Evolutionary conservation across 192 early-diverging fungal genomes (phyloP), one percentile per base, ranked within the genome.

Genomic region (Endogone sp.): DNA sequence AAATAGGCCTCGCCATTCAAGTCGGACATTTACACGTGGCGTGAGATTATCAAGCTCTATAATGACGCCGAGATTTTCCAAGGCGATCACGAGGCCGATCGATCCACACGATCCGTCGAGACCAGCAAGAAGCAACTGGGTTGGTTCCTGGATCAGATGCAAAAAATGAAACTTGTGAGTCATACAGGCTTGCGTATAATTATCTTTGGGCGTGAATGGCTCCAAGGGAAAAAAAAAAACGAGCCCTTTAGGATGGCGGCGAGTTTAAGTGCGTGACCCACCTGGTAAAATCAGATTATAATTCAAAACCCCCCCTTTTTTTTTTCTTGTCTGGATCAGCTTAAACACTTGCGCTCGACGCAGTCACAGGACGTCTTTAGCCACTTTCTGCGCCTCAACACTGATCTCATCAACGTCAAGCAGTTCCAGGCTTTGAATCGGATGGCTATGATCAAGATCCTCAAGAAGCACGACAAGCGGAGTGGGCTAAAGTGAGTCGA

Each of bases 381-480:
- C 1, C 72, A 75, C 3, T 91, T 92, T 64, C 68, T 88, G 26
- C 66, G 85, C 62, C 74, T 95, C 10, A 94, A 95, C 71, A 64
- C 77, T n/a, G 85, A 91, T 37, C 80, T 94, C 13, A 75, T 91
- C 1, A 67, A 77, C 21, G 78, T 94, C 76, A 86, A 87, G 67
- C 84, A 86, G 56, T 90, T 95, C 75, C 84, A 89, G 56, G 86
- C 83, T 62, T 71, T 93, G 70, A 95, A 95, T 75, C 85, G 86
- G 61, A 85, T 81, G 59, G 92, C 93, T 0, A 88, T 90, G 70
- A 83, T 83, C 37, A 95, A 95, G 72, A 94, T 95, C 29, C 73
- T 95, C 30, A 95, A 95, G 74, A 95, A 95, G 74, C 93, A 95
- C 71, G 93, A 95, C 72, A 95, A 95, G 72, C 85, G 87, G 24